Conservation (phyloP, 2,329 filamentous ascomycete genomes). For the Ilyonectria robusta region DNA sequence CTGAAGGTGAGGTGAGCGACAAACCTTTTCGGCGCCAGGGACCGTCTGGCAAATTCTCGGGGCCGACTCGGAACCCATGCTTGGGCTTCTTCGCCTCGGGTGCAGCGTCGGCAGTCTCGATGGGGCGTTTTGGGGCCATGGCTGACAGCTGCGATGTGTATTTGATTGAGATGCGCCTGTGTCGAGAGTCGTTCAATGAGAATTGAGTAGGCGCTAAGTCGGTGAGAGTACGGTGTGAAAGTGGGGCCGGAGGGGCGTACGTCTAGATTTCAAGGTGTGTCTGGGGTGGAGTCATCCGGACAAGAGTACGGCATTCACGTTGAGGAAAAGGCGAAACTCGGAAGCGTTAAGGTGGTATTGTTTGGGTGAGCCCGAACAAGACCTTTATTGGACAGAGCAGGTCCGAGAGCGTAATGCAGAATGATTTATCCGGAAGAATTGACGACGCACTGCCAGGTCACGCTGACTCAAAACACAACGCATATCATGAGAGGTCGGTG, state of each 20-base stretch:
- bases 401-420: constrained; percentile 12
- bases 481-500: constrained; percentile 9
- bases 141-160: constrained; percentile 20
- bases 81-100: constrained; percentile 65
- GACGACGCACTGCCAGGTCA: constrained; percentile 18
- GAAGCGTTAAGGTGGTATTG: neutral
- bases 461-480: neutral
- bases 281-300: neutral
- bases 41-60: constrained; percentile 91
- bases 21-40: constrained; percentile 84
- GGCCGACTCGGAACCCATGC: constrained; percentile 88
- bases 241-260: constrained; percentile 16
- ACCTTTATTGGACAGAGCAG: neutral
- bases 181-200: constrained; percentile 33
- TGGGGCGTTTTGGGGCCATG: constrained; percentile 54
- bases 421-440: neutral
- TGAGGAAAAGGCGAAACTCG: constrained; percentile 23
- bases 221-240: constrained; percentile 23
- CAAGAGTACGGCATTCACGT: neutral
- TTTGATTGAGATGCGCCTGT: constrained; percentile 13
- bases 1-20: constrained; percentile 31
- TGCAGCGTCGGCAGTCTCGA: constrained; percentile 48
- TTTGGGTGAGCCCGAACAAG: neutral
- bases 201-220: constrained; percentile 18
- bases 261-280: constrained; percentile 8